These are phyloP conservation scores for Filobasidium uniguttulatum DNA, from an alignment of 1,284 basidiomycete genomes.

Conservation along the genomic window DNA sequence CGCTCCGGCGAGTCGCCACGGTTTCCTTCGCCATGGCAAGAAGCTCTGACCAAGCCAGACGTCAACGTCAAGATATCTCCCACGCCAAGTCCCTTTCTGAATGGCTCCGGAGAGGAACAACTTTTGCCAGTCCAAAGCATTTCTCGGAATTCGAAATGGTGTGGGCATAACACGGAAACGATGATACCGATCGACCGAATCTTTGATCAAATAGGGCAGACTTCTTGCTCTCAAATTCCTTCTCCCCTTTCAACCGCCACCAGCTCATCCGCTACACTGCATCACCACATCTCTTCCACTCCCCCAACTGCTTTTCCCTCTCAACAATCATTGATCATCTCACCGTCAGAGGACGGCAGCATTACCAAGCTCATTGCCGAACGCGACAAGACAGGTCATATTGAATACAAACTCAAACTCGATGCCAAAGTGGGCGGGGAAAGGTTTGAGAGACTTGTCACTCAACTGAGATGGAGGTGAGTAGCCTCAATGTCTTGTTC, in stretches of 20 bases:
- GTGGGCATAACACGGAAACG: background rate
- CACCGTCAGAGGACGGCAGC: background rate
- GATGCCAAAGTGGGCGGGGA: constrained; percentile 16
- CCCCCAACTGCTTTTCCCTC: background rate
- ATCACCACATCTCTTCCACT: background rate
- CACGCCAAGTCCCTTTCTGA: background rate
- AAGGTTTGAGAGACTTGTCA: constrained; percentile 50
- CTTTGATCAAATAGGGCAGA: background rate
- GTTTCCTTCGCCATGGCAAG: constrained; percentile 12
- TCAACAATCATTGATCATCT: constrained; percentile 1
- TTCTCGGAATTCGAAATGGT: constrained; percentile 8
- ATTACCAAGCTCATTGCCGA: constrained; percentile 32
- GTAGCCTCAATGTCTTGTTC: background rate
- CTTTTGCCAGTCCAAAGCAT: background rate
- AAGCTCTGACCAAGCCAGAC: constrained; percentile 7
- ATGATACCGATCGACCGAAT: background rate
- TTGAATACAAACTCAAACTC: constrained; percentile 35
- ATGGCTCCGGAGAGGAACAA: background rate
- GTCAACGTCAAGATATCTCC: constrained; percentile 2
- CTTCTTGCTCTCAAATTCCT: constrained; percentile 4
- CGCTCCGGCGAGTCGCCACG: constrained; percentile 8
- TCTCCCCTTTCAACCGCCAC: constrained; percentile 1
- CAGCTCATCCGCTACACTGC: too few relatives aligned
- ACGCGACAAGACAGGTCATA: constrained; percentile 35
- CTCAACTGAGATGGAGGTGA: constrained; percentile 25